Conservation (phyloP, 208 protist species). For the Herpetomonas tarakana region DNA sequence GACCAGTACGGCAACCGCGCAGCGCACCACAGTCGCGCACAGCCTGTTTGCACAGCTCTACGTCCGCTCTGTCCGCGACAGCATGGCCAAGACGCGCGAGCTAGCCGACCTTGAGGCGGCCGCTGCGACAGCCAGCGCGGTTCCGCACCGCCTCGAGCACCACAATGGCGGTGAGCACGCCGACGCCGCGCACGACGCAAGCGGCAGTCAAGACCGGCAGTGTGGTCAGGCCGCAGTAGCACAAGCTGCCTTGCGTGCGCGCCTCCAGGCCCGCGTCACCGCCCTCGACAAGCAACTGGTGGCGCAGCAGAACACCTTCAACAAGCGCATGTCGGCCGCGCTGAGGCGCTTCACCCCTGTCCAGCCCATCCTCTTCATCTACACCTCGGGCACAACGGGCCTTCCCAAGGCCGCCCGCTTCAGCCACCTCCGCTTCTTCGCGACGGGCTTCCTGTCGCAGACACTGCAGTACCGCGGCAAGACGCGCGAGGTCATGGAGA, state of each 20-base stretch:
- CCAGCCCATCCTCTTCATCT: slow-evolving; percentile 71
- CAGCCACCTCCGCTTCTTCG: slow-evolving; percentile 69
- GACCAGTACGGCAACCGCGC: no score
- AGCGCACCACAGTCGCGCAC: background rate
- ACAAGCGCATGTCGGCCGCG: slow-evolving; percentile 3
- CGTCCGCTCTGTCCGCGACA: background rate
- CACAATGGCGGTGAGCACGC: no score
- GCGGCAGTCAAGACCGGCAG: no score
- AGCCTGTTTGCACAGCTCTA: background rate
- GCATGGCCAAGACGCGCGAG: background rate
- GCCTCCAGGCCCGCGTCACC: background rate
- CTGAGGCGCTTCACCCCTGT: slow-evolving; percentile 38
- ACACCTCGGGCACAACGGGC: slow-evolving; percentile 88
- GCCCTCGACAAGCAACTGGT: background rate
- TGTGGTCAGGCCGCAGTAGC: no score
- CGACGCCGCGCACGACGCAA: no score
- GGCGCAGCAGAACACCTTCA: slow-evolving; percentile 1
- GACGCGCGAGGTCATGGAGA: slow-evolving; percentile 23
- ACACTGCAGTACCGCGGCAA: slow-evolving; percentile 29
- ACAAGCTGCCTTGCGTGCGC: no score
- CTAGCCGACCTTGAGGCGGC: background rate
- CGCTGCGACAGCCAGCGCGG: background rate
- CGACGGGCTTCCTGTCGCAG: slow-evolving; percentile 41
- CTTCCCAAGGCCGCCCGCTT: slow-evolving; percentile 77
- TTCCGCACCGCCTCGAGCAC: background rate